These are phyloP conservation scores for Debaryomycetaceae sp. DNA, from an alignment of 1,139 yeast species.

Conservation along the genomic window DNA sequence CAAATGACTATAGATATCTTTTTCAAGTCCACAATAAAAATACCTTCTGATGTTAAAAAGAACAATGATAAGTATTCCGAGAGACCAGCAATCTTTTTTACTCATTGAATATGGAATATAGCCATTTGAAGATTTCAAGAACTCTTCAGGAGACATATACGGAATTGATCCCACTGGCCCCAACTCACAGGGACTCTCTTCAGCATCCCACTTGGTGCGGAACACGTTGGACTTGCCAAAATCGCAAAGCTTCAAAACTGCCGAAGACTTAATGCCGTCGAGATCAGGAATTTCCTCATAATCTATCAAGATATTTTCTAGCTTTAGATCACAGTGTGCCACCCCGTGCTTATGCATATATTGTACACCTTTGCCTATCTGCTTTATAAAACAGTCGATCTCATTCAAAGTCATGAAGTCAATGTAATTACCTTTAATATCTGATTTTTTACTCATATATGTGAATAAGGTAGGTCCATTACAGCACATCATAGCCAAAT, in stretches of 20 bases:
- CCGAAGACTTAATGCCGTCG: slow-evolving; percentile 22
- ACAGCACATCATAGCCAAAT: slow-evolving; percentile 77
- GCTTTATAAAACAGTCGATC: slow-evolving; percentile 69
- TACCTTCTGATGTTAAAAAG: slow-evolving; percentile 30
- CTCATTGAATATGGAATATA: slow-evolving; percentile 46
- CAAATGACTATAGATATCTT: neutral
- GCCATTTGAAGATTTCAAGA: slow-evolving; percentile 10
- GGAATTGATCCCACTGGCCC: slow-evolving; percentile 78
- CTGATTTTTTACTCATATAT: slow-evolving; percentile 22
- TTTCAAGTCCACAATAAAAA: slow-evolving; percentile 11
- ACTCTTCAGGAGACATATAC: slow-evolving; percentile 73
- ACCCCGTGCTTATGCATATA: slow-evolving; percentile 73
- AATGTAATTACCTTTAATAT: slow-evolving; percentile 11
- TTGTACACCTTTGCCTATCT: slow-evolving; percentile 58
- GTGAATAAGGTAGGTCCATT: slow-evolving; percentile 67
- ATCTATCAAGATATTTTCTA: slow-evolving; percentile 54
- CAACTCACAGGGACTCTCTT: slow-evolving; percentile 46
- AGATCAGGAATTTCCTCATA: slow-evolving; percentile 10
- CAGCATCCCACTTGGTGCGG: slow-evolving; percentile 59
- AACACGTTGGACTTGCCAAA: slow-evolving; percentile 80
- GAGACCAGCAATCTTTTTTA: slow-evolving; percentile 67
- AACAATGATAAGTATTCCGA: slow-evolving; percentile 49
- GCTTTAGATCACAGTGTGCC: slow-evolving; percentile 67
- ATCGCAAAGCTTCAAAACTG: slow-evolving; percentile 59
- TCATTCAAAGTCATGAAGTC: slow-evolving; percentile 41